Percentiles rank a stretch among this genome's conserved stretches.
These are phyloP conservation scores for Neonothopanus nambi DNA, from an alignment of 1,284 basidiomycete species.

Conservation along the genomic window DNA sequence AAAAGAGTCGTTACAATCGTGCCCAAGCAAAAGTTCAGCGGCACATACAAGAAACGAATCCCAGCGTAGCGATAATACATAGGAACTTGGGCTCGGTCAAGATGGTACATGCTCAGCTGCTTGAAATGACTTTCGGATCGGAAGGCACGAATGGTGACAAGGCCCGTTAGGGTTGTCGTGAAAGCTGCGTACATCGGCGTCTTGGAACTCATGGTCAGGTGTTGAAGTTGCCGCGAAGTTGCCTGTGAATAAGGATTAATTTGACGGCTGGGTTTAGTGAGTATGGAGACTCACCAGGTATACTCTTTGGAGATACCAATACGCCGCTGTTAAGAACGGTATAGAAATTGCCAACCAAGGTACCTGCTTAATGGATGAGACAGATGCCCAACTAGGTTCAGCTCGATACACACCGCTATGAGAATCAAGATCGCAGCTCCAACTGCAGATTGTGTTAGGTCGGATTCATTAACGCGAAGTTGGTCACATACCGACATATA, in stretches of 20 bases:
- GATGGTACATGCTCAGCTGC: conserved; percentile 17
- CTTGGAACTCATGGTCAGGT: conserved; percentile 24
- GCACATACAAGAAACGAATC: conserved; percentile 24
- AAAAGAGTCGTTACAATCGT: neutral
- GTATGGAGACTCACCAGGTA: conserved; percentile 12
- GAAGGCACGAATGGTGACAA: conserved; percentile 26
- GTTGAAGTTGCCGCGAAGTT: conserved; percentile 24
- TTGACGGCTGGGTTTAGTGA: neutral
- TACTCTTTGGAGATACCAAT: conserved; percentile 18
- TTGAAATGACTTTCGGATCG: conserved; percentile 21
- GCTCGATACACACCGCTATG: conserved; percentile 13
- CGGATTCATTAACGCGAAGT: neutral
- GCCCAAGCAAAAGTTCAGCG: neutral
- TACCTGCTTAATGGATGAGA: conserved; percentile 4
- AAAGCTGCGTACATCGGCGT: conserved; percentile 27
- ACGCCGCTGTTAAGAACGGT: conserved; percentile 17
- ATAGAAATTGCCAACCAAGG: conserved; percentile 21
- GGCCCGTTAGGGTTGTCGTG: conserved; percentile 24
- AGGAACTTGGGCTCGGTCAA: conserved; percentile 25
- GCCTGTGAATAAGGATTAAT: conserved; percentile 3
- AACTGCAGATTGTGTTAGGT: conserved; percentile 6
- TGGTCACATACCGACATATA: conserved; percentile 16
- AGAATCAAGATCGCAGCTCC: conserved; percentile 22
- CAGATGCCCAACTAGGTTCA: neutral
- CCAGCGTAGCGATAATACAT: conserved; percentile 27